Evolutionary conservation across 1,284 basidiomycete species (phyloP).

Genomic region (Cryptococcus sp.): DNA sequence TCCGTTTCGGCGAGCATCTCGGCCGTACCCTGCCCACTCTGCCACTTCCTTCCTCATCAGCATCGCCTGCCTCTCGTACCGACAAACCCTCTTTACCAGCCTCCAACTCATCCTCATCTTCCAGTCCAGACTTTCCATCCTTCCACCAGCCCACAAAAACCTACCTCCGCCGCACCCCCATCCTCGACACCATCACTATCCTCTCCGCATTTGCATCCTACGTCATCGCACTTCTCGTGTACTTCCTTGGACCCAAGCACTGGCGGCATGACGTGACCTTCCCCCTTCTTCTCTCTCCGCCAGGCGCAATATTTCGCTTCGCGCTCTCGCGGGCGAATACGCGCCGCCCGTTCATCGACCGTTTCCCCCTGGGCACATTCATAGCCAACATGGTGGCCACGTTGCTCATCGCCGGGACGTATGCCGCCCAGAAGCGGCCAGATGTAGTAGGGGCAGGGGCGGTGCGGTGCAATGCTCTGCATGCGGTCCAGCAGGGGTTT

Average conservation of each 20-base stretch:
- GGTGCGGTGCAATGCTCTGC: constrained; percentile 64
- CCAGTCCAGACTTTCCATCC: constrained; percentile 16
- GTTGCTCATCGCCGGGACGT: constrained; percentile 66
- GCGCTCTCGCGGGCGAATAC: constrained; percentile 71
- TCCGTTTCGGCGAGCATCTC: constrained; percentile 40
- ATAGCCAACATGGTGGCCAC: constrained; percentile 79
- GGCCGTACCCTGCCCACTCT: constrained; percentile 53
- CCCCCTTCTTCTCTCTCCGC: constrained; percentile 84
- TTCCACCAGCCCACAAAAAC: constrained; percentile 54
- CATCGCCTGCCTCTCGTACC: not conserved
- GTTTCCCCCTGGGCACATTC: constrained; percentile 84
- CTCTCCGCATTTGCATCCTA: constrained; percentile 48
- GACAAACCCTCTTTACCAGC: too few relatives aligned
- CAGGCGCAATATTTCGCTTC: constrained; percentile 83
- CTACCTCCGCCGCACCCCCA: constrained; percentile 14
- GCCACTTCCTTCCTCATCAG: constrained; percentile 42
- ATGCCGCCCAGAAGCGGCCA: constrained; percentile 63
- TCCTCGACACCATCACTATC: constrained; percentile 39
- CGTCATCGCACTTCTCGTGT: constrained; percentile 63
- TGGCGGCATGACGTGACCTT: constrained; percentile 80
- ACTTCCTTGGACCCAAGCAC: constrained; percentile 62
- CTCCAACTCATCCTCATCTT: not conserved
- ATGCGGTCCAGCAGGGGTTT: constrained; percentile 83
- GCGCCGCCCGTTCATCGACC: constrained; percentile 51
- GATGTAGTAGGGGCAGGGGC: constrained; percentile 16